A percentile compares a stretch with the other conserved stretches of the same genome.
Evolutionary conservation across 441 rosid genomes (phyloP).

Genomic region (Biscutella laevigata): DNA sequence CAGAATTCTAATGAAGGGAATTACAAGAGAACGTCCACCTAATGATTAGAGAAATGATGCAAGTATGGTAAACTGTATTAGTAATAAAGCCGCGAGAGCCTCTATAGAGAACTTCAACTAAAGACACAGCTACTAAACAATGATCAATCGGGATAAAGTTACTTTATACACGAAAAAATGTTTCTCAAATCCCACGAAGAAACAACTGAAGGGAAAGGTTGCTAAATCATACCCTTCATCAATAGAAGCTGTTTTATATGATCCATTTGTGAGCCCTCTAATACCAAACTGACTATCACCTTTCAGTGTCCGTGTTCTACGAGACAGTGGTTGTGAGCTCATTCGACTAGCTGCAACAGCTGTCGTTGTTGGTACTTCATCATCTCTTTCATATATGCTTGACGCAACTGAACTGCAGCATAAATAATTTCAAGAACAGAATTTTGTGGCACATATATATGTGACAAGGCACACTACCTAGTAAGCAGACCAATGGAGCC

Average conservation of each 20-base stretch:
- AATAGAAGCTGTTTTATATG: conserved; percentile 51
- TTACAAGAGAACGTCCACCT: background rate
- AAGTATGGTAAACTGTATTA: background rate
- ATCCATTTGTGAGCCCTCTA: conserved; percentile 60
- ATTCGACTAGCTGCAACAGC: conserved; percentile 61
- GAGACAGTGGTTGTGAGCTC: conserved; percentile 70
- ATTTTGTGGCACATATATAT: conserved; percentile 11
- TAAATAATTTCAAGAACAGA: conserved; percentile 29
- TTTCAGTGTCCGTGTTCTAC: conserved; percentile 81
- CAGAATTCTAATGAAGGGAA: background rate
- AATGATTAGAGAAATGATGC: conserved; percentile 5
- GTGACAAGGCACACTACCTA: conserved; percentile 3
- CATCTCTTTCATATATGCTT: conserved; percentile 71
- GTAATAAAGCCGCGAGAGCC: background rate
- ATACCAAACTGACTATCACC: conserved; percentile 60
- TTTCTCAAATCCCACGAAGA: conserved; percentile 14
- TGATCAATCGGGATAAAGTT: conserved; percentile 4
- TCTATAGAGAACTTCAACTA: background rate
- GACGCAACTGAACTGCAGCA: conserved; percentile 70
- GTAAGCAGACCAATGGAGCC: conserved; percentile 1
- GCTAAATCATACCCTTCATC: conserved; percentile 61
- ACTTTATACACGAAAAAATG: background rate
- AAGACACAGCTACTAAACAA: conserved; percentile 1
- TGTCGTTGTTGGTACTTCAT: conserved; percentile 75
- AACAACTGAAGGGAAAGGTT: conserved; percentile 10